Percentiles rank a stretch among this genome's conserved stretches.
Conservation (phyloP, 768 basidiomycete species). For the Leucocoprinus birnbaumii region DNA sequence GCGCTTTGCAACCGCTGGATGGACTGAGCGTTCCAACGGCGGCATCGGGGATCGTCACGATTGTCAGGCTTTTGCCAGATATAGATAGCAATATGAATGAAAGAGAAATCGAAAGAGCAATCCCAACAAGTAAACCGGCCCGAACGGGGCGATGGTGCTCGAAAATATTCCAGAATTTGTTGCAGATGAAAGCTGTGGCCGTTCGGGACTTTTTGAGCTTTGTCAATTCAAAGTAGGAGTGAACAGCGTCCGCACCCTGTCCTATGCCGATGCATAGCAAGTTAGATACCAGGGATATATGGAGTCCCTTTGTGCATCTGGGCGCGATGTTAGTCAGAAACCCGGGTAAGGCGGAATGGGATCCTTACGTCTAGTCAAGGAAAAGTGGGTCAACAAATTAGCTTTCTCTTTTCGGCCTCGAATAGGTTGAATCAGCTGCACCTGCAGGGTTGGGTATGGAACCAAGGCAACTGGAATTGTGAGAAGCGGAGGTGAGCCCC, state of each 20-base stretch:
- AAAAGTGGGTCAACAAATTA: not conserved
- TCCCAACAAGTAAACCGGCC: not conserved
- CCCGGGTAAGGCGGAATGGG: not conserved
- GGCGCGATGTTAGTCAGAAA: not conserved
- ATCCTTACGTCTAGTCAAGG: not conserved
- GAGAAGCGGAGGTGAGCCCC: not conserved
- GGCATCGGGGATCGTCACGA: not conserved
- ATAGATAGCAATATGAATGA: not conserved
- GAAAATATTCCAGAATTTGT: constrained; percentile 9
- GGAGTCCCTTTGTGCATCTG: constrained; percentile 4
- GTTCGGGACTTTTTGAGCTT: not conserved
- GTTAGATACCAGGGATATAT: not conserved
- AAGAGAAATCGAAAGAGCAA: not conserved
- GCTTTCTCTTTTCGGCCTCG: not conserved
- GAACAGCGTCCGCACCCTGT: not conserved
- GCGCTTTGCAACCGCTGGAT: constrained; percentile 1
- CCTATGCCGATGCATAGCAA: constrained; percentile 3
- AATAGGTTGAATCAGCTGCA: not conserved
- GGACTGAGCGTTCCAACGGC: not conserved
- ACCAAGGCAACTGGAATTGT: constrained; percentile 1
- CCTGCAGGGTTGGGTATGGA: constrained; percentile 8
- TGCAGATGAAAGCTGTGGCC: not conserved
- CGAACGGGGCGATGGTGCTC: not conserved
- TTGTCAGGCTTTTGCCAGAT: not conserved
- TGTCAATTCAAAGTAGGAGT: too few species aligned